Evolutionary conservation across 495 filamentous ascomycete genomes (phyloP), one percentile per base, ranked within the genome.

Genomic region (Neurospora hispaniola): DNA sequence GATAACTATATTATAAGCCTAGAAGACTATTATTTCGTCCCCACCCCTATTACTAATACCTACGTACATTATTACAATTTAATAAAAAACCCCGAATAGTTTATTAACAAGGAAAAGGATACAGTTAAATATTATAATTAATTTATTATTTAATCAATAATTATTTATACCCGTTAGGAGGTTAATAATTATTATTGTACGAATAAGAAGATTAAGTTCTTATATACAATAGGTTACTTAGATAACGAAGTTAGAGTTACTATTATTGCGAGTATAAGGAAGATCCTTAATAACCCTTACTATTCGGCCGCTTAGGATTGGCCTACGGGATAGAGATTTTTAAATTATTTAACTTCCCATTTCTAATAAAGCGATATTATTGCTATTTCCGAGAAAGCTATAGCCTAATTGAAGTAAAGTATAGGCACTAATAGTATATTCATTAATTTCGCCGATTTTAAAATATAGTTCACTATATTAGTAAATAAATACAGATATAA

Each of bases 161-260:
- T 5, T 18, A 18, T 44, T 44, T 6, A 6, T n/a, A 44, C 0
- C 0, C 16, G 5, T 44, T 44, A 18, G 16, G 14, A 6, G 5
- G 2, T 44, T n/a, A 3, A 44, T 8, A 3, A 3, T 0, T 44
- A 7, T 8, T n/a, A 44, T 11, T 44, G 18, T n/a, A 0, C 3
- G 0, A 3, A 44, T 0, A 0, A 44, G 7, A 44, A 8, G 2
- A 44, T 4, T 11, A 44, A 44, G 3, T 3, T 18, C 0, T n/a
- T 44, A 2, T 11, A 44, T 2, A 7, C 0, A 0, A 44, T 44
- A 44, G 2, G 5, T 3, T 44, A 6, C 2, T 11, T 44, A 0
- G 1, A 2, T 0, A 4, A 16, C 2, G 2, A 44, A 4, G 16
- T 5, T 1, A 4, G 5, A 2, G 7, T 44, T 18, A 44, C 2